Evolutionary conservation across 441 rosid species (phyloP), one percentile per base, ranked within the genome.

Genomic region (Theobroma grandiflorum): DNA sequence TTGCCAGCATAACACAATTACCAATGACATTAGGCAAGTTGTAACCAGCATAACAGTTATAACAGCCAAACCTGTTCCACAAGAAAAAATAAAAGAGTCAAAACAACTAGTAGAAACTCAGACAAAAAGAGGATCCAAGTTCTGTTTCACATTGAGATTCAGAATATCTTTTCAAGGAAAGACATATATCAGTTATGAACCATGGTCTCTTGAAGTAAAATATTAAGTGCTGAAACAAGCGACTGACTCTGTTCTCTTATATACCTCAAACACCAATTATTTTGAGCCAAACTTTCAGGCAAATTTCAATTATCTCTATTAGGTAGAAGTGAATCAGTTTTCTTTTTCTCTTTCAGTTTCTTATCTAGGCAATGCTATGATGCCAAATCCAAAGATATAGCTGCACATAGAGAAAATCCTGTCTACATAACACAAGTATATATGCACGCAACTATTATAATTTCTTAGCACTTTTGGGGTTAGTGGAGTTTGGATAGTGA

Each of bases 41-140:
- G 99, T 96, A 16, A 96, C 98, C 80, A 96, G 86, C 99, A 96
- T 96, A 61, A 96, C 99, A 0, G 98, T 96, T 80, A 96, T 96
- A 82, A 95, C 97, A 16, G 99, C 99, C 92, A 96, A 90, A 78
- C 98, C 99, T 94, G 89, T 67, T 45, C 75, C 81, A 59, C 33
- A 79, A 69, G 75, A 50, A 67, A 70, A 31, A 52, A 2, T 14
- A 49, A 31, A 22, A 31, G 74, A 8, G 49, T 71, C 47, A 38
- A 72, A 40, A 66, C 35, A 15, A 80, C 47, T 14, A 18, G 38
- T n/a, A 33, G 38, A 71, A 78, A 66, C 0, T 11, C n/a, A 33
- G 38, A 31, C 15, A 72, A 55, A 50, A 53, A 77, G 20, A 63
- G 37, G 52, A 61, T 26, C 49, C 38, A 11, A 57, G 26, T 73